Percentiles rank a stretch among this genome's conserved stretches.
Conservation (phyloP, 2,329 filamentous ascomycete species). For the Neobulgaria alba region DNA sequence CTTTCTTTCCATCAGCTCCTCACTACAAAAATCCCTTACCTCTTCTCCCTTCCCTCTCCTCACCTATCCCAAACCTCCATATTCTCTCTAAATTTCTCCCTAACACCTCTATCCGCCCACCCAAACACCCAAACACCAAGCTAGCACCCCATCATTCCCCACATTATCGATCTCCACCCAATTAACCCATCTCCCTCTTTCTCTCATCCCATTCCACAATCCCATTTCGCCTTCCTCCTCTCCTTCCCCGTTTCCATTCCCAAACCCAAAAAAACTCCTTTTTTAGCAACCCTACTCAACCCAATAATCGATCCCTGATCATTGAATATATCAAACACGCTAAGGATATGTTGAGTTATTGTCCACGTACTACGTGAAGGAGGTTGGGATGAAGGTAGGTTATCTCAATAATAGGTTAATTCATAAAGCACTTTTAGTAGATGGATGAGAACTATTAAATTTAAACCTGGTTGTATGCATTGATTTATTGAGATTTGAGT, state of each 20-base stretch:
- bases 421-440: not conserved
- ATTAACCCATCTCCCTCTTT: not conserved
- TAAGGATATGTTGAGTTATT: not conserved
- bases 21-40: too few species aligned
- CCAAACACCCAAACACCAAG: too few species aligned
- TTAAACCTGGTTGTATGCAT: conserved; percentile 17
- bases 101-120: too few species aligned
- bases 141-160: not conserved
- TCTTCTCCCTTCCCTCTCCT: too few species aligned
- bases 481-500: conserved; percentile 11
- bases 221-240: too few species aligned
- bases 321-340: not conserved
- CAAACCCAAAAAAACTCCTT: not conserved
- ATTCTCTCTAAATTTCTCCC: too few species aligned
- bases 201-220: not conserved
- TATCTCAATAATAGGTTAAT: not conserved
- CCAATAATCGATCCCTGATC: not conserved
- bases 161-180: not conserved
- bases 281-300: not conserved
- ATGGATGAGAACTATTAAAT: conserved; percentile 14
- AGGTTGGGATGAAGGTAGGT: not conserved
- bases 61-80: too few species aligned
- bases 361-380: not conserved
- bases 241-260: too few species aligned
- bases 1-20: too few species aligned